Evolutionary conservation across 495 filamentous ascomycete species (phyloP).

Genomic region (Xylaria bambusicola): DNA sequence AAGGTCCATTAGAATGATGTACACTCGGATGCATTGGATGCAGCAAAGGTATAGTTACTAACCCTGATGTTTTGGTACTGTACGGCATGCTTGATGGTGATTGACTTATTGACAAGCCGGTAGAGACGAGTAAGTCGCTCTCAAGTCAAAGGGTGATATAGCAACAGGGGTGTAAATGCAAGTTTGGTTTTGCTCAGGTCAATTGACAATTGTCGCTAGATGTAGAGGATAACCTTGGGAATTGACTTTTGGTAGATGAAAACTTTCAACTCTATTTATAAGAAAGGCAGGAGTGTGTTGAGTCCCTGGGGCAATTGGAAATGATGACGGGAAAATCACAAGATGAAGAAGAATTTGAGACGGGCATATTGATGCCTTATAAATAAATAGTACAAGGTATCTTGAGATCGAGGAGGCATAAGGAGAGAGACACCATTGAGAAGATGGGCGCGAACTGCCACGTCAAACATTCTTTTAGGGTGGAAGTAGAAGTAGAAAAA

Average conservation of each 20-base stretch:
- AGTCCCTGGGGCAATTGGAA: background rate
- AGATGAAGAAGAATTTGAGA: background rate
- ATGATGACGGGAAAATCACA: background rate
- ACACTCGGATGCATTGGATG: background rate
- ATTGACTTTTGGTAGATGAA: background rate
- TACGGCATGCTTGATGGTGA: background rate
- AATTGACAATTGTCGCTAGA: background rate
- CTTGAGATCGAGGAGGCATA: background rate
- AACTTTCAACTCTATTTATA: background rate
- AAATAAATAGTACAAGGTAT: background rate
- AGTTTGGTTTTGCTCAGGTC: background rate
- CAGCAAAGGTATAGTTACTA: background rate
- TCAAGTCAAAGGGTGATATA: background rate
- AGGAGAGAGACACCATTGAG: too few species aligned
- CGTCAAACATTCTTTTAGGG: conserved; percentile 3
- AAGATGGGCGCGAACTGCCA: conserved; percentile 3
- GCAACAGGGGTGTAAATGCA: background rate
- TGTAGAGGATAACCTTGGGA: background rate
- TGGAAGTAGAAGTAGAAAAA: conserved; percentile 15
- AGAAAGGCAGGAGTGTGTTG: background rate
- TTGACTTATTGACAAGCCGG: background rate
- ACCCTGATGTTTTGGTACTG: background rate
- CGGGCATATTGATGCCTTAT: background rate
- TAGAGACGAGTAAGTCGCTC: background rate
- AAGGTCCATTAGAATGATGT: background rate